Evolutionary conservation across 176 grass and related monocot species (phyloP).

Genomic region (Bromus sterilis): DNA sequence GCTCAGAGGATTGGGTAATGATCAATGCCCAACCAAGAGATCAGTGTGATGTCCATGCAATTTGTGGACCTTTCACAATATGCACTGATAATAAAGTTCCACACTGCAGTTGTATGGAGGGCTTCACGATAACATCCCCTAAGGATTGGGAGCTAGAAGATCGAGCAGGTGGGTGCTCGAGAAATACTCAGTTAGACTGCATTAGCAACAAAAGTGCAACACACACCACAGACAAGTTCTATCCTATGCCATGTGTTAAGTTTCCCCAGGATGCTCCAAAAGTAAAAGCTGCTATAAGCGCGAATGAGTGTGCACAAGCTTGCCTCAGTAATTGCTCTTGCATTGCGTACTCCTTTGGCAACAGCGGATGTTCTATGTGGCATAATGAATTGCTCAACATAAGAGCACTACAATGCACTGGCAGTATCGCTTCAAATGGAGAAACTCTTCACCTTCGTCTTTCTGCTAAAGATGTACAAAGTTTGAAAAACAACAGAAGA

Average conservation of each 20-base stretch:
- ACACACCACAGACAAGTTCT: conserved; percentile 27
- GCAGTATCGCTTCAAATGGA: background rate
- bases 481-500: background rate
- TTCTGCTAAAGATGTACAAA: conserved; percentile 17
- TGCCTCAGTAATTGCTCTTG: conserved; percentile 41
- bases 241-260: background rate
- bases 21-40: background rate
- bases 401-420: background rate
- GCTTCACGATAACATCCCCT: conserved; percentile 10
- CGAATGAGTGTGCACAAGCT: too few relatives aligned
- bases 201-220: background rate
- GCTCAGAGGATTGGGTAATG: too few relatives aligned
- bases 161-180: conserved; percentile 23
- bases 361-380: conserved; percentile 25
- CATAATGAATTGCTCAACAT: conserved; percentile 36
- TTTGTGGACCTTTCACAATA: conserved; percentile 37
- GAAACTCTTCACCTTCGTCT: conserved; percentile 38
- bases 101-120: conserved; percentile 31
- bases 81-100: conserved; percentile 10
- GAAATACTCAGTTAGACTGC: conserved; percentile 30
- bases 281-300: background rate
- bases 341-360: conserved; percentile 23
- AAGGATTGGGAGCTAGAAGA: conserved; percentile 25
- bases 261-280: background rate
- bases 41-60: conserved; percentile 24